These are phyloP conservation scores for Teratosphaeria viscida DNA, from an alignment of 2,329 filamentous ascomycete species.

Conservation along the genomic window DNA sequence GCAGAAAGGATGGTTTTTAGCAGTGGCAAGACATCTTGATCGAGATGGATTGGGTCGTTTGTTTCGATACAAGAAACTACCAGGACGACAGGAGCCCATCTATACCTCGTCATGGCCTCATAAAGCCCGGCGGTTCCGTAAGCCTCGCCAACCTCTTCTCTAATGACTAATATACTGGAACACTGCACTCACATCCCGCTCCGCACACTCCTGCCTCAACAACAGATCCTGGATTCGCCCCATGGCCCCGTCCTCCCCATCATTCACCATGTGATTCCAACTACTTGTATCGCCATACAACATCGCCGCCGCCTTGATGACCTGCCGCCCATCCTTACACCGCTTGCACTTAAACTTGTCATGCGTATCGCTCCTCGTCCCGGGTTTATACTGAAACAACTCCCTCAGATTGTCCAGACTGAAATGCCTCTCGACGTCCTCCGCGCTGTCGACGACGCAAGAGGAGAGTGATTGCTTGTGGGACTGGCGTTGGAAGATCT, in stretches of 20 bases:
- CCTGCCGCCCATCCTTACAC: slow-evolving; percentile 71
- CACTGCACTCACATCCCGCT: slow-evolving; percentile 78
- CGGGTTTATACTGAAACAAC: slow-evolving; percentile 80
- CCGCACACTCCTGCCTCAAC: slow-evolving; percentile 70
- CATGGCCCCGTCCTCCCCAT: slow-evolving; percentile 50
- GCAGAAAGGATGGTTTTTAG: no score
- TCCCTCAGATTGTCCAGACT: slow-evolving; percentile 82
- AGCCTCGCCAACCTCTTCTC: background rate
- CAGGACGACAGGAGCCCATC: no score
- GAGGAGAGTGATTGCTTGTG: slow-evolving; percentile 96
- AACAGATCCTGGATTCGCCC: slow-evolving; percentile 81
- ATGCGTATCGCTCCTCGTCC: slow-evolving; percentile 86
- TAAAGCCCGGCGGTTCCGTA: no score
- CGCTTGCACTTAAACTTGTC: slow-evolving; percentile 98
- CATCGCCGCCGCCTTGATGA: slow-evolving; percentile 85
- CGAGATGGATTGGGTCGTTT: no score
- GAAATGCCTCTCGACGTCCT: slow-evolving; percentile 96
- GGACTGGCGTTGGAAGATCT: slow-evolving; percentile 96
- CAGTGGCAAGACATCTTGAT: no score
- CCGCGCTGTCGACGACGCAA: slow-evolving; percentile 89
- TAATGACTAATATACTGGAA: slow-evolving; percentile 98
- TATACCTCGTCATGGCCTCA: no score
- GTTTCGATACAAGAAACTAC: no score
- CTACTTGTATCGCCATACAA: slow-evolving; percentile 95
- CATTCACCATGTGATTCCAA: slow-evolving; percentile 76